phyloP scores from a whole-genome alignment of 2,329 filamentous ascomycete genomes.

The Ilyonectria robusta region DNA sequence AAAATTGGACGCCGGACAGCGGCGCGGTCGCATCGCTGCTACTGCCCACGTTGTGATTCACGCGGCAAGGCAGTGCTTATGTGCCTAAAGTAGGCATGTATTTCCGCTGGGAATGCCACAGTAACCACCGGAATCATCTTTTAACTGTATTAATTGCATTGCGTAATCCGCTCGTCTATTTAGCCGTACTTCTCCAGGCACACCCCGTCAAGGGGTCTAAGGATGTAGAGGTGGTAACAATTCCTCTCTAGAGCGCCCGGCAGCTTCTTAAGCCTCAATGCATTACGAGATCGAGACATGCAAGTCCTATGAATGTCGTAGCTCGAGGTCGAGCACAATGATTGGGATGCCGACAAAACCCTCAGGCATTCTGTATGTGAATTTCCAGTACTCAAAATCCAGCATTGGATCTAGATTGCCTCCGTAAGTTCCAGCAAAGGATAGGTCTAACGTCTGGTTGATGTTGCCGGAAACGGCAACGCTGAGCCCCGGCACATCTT shows the following conservation, averaged over 20 bases:
- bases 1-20: no score
- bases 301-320: not conserved
- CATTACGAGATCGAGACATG: no score
- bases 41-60: no score
- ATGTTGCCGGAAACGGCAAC: constrained; percentile 63
- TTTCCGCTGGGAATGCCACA: not conserved
- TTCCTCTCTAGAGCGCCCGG: not conserved
- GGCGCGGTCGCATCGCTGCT: no score
- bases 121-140: not conserved
- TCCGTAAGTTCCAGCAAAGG: constrained; percentile 59
- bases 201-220: not conserved
- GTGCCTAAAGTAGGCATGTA: not conserved
- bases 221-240: not conserved
- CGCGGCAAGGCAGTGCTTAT: not conserved
- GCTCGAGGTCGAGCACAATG: constrained; percentile 22
- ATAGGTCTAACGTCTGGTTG: constrained; percentile 55
- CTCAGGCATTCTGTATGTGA: constrained; percentile 58
- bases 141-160: not conserved
- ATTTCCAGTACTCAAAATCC: constrained; percentile 64
- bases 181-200: not conserved
- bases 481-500: constrained; percentile 63
- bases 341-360: constrained; percentile 31
- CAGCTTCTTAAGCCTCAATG: not conserved
- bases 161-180: not conserved
- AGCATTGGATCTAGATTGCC: constrained; percentile 49